Percentiles rank a stretch among this genome's conserved stretches.
Conservation (phyloP, 345 rosid species). For the Salix dunnii region DNA sequence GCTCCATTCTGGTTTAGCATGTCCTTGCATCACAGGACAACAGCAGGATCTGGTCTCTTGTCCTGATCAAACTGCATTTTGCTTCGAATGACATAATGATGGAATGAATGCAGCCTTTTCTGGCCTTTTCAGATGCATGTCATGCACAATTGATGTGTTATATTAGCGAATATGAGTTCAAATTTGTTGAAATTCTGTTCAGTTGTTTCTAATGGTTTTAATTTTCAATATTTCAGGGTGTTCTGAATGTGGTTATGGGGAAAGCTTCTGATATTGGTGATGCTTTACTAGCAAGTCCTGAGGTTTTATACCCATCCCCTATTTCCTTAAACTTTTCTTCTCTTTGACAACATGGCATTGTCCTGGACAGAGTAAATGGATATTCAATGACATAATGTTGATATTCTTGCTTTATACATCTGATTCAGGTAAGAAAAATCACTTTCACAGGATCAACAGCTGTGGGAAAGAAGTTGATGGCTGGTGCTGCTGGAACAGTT, state of each 20-base stretch:
- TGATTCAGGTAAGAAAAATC: slow-evolving; percentile 75
- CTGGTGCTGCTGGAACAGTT: slow-evolving; percentile 88
- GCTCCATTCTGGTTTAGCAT: background rate
- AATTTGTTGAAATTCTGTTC: slow-evolving; percentile 1
- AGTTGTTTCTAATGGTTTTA: slow-evolving; percentile 8
- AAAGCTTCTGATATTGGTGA: slow-evolving; percentile 84
- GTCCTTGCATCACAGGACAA: background rate
- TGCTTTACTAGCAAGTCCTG: slow-evolving; percentile 70
- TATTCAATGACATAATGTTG: background rate
- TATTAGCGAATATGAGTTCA: background rate
- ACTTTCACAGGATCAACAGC: slow-evolving; percentile 97
- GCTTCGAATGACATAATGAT: background rate
- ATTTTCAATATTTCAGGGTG: slow-evolving; percentile 53
- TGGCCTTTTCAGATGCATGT: background rate
- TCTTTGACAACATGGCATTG: slow-evolving; percentile 8
- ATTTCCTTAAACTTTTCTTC: background rate
- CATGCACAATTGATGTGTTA: background rate
- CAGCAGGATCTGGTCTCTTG: background rate
- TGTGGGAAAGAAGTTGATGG: slow-evolving; percentile 97
- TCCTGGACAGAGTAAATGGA: background rate
- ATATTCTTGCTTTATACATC: slow-evolving; percentile 20
- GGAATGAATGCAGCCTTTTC: background rate
- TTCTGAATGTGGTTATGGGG: slow-evolving; percentile 77
- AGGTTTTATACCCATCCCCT: slow-evolving; percentile 43
- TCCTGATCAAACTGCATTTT: background rate